Conservation (phyloP, 225 moss, liverwort and hornwort genomes). For the Neckera pumila region DNA sequence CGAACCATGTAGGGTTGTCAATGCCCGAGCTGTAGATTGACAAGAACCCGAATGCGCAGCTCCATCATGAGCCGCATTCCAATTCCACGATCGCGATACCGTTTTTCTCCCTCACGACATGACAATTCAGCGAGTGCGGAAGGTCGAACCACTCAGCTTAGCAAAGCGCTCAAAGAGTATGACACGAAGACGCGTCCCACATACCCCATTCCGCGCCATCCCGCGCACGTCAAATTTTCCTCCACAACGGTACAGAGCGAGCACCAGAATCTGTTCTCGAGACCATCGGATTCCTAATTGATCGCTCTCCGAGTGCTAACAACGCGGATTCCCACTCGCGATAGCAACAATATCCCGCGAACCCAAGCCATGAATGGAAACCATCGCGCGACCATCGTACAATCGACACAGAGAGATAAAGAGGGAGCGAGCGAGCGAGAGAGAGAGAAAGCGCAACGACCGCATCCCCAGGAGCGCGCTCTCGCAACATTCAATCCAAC, state of each 20-base stretch:
- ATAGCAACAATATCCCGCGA: constrained; percentile 8
- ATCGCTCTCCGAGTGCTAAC: background rate
- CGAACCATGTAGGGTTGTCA: constrained; percentile 11
- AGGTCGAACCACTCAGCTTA: constrained; percentile 2
- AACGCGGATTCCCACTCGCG: background rate
- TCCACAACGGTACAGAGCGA: constrained; percentile 12
- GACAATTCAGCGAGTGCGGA: background rate
- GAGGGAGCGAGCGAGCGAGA: background rate
- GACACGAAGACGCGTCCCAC: background rate
- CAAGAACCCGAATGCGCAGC: constrained; percentile 1
- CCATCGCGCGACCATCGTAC: background rate
- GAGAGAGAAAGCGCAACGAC: background rate
- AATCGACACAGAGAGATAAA: background rate
- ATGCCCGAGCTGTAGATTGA: constrained; percentile 6
- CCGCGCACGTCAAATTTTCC: background rate
- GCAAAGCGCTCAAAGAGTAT: background rate
- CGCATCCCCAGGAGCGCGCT: background rate
- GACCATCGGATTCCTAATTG: constrained; percentile 13
- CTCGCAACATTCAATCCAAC: constrained; percentile 9
- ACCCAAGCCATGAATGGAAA: background rate
- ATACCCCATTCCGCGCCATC: background rate
- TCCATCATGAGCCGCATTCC: background rate
- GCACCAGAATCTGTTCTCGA: background rate
- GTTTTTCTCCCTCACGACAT: background rate
- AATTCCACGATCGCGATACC: constrained; percentile 6